Evolutionary conservation across 805 yeast species (phyloP).

Genomic region (Naumovozyma dairenensis): DNA sequence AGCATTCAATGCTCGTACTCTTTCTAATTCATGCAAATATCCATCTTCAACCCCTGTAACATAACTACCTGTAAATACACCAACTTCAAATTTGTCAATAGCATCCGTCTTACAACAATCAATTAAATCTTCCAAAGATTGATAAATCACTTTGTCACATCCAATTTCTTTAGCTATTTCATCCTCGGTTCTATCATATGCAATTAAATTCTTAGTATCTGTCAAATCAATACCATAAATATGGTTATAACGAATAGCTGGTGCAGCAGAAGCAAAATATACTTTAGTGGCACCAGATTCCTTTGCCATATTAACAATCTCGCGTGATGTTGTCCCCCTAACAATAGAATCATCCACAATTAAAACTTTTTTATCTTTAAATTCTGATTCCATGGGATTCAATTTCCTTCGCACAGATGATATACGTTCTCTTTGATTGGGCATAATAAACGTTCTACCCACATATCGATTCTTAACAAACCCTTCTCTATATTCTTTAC

Average conservation of each 20-base stretch:
- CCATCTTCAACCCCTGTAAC: constrained; percentile 88
- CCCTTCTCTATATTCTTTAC: constrained; percentile 88
- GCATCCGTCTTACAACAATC: constrained; percentile 56
- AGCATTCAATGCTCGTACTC: constrained; percentile 71
- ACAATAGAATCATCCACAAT: constrained; percentile 96
- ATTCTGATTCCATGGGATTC: constrained; percentile 93
- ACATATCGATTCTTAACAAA: constrained; percentile 94
- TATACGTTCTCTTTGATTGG: constrained; percentile 88
- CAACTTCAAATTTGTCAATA: constrained; percentile 68
- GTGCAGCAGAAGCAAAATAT: constrained; percentile 95
- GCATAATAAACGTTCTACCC: constrained; percentile 98
- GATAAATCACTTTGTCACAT: constrained; percentile 87
- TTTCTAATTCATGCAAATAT: constrained; percentile 73
- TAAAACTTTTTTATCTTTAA: constrained; percentile 71
- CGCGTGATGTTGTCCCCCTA: constrained; percentile 94
- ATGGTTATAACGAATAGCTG: constrained; percentile 93
- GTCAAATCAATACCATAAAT: constrained; percentile 97
- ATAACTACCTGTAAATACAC: constrained; percentile 91
- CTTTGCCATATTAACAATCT: constrained; percentile 95
- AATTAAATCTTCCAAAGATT: constrained; percentile 70
- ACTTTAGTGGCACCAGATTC: constrained; percentile 96
- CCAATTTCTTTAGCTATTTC: constrained; percentile 73
- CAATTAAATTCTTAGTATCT: constrained; percentile 87
- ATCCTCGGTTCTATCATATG: constrained; percentile 63
- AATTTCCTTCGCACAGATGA: constrained; percentile 89